A percentile compares a stretch with the other conserved stretches of the same genome.
Evolutionary conservation across 1,284 basidiomycete genomes (phyloP).

Genomic region (Kwoniella shivajii): DNA sequence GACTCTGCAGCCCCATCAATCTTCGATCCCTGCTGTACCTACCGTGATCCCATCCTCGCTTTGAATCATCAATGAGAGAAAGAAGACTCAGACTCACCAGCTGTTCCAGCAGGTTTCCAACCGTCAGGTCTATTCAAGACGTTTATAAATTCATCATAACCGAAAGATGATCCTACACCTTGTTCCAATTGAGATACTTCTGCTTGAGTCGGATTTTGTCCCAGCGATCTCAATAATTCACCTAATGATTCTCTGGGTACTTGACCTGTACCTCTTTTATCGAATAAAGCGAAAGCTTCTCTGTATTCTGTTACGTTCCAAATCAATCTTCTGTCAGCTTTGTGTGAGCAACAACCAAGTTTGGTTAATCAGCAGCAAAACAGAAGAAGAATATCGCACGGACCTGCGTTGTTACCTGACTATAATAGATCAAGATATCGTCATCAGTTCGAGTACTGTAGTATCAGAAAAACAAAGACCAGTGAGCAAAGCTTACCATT

Average conservation of each 20-base stretch:
- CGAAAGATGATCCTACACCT: slow-evolving; percentile 61
- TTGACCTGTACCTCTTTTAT: slow-evolving; percentile 90
- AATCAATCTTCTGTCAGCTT: no score
- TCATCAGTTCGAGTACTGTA: background rate
- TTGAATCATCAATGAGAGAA: background rate
- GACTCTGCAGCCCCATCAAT: background rate
- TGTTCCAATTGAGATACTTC: slow-evolving; percentile 84
- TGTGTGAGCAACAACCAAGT: no score
- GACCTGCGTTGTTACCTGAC: slow-evolving; percentile 42
- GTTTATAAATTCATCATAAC: slow-evolving; percentile 84
- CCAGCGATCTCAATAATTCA: slow-evolving; percentile 91
- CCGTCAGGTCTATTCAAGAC: slow-evolving; percentile 95
- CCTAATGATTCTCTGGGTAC: slow-evolving; percentile 87
- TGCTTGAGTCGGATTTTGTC: slow-evolving; percentile 97
- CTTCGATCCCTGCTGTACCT: background rate
- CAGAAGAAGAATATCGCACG: slow-evolving; percentile 2
- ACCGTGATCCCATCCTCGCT: background rate
- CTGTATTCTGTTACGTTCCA: slow-evolving; percentile 72
- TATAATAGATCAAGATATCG: slow-evolving; percentile 3
- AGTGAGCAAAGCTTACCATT: slow-evolving; percentile 18
- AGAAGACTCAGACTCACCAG: slow-evolving; percentile 61
- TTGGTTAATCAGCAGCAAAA: no score
- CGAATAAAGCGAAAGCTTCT: slow-evolving; percentile 96
- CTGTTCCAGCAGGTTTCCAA: slow-evolving; percentile 92
- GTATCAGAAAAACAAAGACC: background rate